Base-by-base conservation (phyloP, 208 protist genomes). In the Trypanosoma caninum region DNA sequence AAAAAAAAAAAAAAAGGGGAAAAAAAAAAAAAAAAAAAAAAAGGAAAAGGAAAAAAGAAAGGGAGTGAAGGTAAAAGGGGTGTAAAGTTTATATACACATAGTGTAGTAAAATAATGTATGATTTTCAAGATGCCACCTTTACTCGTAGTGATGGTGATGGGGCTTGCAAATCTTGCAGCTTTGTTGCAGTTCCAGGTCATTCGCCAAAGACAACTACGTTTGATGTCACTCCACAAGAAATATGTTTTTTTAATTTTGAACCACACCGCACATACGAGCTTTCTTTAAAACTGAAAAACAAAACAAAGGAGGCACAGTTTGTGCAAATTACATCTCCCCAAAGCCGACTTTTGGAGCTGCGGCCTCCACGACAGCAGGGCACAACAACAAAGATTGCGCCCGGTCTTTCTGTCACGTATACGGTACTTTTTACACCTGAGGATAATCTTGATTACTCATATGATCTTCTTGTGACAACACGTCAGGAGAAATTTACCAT, bases 401-500 rank as follows among this genome's bases (percentile, higher is more conserved):
- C 94, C 0, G 96, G 96, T 13, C 89, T 98, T 27, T 80, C 93
- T 13, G 75, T 97, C 6, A 64, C 51, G 7, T 97, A 90, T 69
- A 88, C 70, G 14, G 68, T 98, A n/a, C 30, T 69, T 16, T 97
- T 97, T 66, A 86, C 53, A 10, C 84, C 93, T 0, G 82, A 89
- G 9, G 86, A 89, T 53, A 66, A 55, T 3, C 56, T 48, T 0
- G 90, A 98, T 72, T 98, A 97, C 79, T 55, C 38, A 34, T 81
- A 70, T 25, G 83, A 97, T 28, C 69, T 98, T 9, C 47, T 84
- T 20, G 86, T 91, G 41, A 71, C 82, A 37, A 95, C 93, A 0
- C 93, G 97, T 35, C 62, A 74, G 41, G 93, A 95, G 48, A 77
- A 92, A 66, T 91, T 97, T 54, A 79, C 76, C 31, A 74, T 98